Evolutionary conservation across 2,329 filamentous ascomycete genomes (phyloP).

Genomic region (Tolypocladium amazonense): DNA sequence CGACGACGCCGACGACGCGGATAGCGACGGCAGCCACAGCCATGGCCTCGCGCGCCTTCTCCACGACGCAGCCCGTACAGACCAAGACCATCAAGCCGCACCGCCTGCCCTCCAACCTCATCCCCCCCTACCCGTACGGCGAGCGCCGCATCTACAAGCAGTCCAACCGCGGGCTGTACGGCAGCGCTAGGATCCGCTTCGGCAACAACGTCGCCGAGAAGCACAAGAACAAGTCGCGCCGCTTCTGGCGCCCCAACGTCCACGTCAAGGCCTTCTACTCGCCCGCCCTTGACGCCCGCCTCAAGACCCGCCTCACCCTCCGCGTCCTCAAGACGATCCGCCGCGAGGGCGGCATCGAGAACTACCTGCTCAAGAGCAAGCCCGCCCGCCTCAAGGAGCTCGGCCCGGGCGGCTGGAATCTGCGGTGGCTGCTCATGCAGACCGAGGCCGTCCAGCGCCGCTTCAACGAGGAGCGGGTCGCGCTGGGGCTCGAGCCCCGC

Average conservation of each 20-base stretch:
- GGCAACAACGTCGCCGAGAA: slow-evolving; percentile 68
- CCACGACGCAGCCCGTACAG: slow-evolving; percentile 21
- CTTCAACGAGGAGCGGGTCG: slow-evolving; percentile 54
- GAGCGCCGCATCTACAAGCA: slow-evolving; percentile 66
- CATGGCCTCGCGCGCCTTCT: slow-evolving; percentile 19
- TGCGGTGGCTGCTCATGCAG: slow-evolving; percentile 86
- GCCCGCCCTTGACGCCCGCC: slow-evolving; percentile 45
- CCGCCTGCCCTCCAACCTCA: slow-evolving; percentile 35
- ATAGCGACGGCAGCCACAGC: neutral
- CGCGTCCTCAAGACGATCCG: slow-evolving; percentile 65
- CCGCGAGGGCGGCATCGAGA: slow-evolving; percentile 80
- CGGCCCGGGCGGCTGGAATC: slow-evolving; percentile 79
- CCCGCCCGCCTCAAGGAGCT: slow-evolving; percentile 71
- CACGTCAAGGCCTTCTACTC: slow-evolving; percentile 58
- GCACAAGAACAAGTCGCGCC: slow-evolving; percentile 59
- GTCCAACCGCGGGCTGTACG: slow-evolving; percentile 66
- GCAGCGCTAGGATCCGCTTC: slow-evolving; percentile 58
- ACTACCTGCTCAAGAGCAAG: slow-evolving; percentile 79
- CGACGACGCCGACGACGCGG: neutral
- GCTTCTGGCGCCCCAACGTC: slow-evolving; percentile 68
- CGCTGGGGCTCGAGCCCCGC: slow-evolving; percentile 47
- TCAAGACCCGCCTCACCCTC: slow-evolving; percentile 60
- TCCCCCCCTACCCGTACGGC: slow-evolving; percentile 64
- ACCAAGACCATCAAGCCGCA: slow-evolving; percentile 31
- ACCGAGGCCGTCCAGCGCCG: slow-evolving; percentile 52